Evolutionary conservation across 139 green algal species (phyloP).

Genomic region (Volvox africanus): DNA sequence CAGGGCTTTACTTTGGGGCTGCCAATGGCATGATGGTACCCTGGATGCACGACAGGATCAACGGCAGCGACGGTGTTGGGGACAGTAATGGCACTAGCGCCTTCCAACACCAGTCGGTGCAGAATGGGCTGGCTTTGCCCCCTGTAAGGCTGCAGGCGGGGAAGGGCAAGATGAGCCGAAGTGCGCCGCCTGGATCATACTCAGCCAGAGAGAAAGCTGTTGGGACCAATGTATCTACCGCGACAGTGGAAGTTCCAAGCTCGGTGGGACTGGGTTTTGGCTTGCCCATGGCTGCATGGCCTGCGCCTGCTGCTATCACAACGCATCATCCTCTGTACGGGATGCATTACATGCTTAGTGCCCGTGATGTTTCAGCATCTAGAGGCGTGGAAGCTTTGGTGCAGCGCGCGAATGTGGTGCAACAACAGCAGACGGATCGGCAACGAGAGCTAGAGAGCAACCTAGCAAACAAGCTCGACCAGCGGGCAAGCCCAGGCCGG

Average conservation of each 20-base stretch:
- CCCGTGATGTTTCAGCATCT: background rate
- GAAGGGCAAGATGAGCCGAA: background rate
- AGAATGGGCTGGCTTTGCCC: background rate
- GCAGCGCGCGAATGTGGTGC: background rate
- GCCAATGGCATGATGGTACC: background rate
- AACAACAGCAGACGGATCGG: slow-evolving; percentile 22
- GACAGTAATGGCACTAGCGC: background rate
- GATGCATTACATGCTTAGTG: background rate
- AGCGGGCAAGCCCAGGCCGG: background rate
- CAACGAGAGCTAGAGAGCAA: background rate
- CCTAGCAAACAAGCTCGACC: background rate
- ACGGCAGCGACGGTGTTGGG: background rate
- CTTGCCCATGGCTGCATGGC: background rate
- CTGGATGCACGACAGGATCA: background rate
- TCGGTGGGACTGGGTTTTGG: background rate
- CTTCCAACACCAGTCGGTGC: background rate
- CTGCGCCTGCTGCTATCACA: background rate
- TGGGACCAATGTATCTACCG: background rate
- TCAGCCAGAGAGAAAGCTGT: background rate
- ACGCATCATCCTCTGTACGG: background rate
- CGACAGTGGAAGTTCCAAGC: background rate
- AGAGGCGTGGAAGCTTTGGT: background rate
- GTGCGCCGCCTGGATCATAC: slow-evolving; percentile 3
- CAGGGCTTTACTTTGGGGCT: too few species aligned
- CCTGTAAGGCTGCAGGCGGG: slow-evolving; percentile 8